Evolutionary conservation across 768 basidiomycete genomes (phyloP), one percentile per base, ranked within the genome.

Genomic region (Leccinum fibrillosum): DNA sequence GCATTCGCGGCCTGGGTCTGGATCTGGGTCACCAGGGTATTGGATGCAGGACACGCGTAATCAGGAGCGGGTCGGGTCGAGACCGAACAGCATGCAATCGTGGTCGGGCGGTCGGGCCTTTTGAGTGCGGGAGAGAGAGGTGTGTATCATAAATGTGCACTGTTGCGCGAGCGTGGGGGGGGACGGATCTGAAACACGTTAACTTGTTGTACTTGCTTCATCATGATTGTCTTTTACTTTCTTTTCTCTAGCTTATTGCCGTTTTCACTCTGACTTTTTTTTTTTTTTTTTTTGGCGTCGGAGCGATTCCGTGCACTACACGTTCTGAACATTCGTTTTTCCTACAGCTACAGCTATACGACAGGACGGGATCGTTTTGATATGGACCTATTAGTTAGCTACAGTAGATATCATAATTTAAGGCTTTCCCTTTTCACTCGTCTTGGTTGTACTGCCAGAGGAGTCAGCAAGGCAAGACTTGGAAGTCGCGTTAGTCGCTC

Each of bases 141-240:
- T 19, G 28, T 68, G 65, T 69, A 68, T 57, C 62, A 60, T 69
- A 60, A 55, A 57, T 28, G 19, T 37, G 23, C 37, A 39, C 10
- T 37, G 15, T n/a, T 39, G 37, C 17, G 37, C 37, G 39, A 17
- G 39, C 30, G 30, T 10, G 9, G 4, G 53, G 11, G 49, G n/a
- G 7, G 8, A 25, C 6, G 34, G 63, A 66, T 58, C 66, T 58
- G 60, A 47, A 42, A 32, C 49, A 49, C 39, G 17, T 39, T 39
- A 39, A 39, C 39, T 26, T 69, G 67, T 68, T 68, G 65, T 69
- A 69, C 52, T 62, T 62, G 62, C 62, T 60, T 69, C 60, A 58
- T 64, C 50, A 11, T 37, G 19, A 23, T 26, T 26, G 12, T 30
- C 51, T 25, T 7, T 11, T 3, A 26, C 1, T 45, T 5, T 23